Conservation (phyloP, 1,139 yeast genomes). For the Kluyveromyces marxianus region DNA sequence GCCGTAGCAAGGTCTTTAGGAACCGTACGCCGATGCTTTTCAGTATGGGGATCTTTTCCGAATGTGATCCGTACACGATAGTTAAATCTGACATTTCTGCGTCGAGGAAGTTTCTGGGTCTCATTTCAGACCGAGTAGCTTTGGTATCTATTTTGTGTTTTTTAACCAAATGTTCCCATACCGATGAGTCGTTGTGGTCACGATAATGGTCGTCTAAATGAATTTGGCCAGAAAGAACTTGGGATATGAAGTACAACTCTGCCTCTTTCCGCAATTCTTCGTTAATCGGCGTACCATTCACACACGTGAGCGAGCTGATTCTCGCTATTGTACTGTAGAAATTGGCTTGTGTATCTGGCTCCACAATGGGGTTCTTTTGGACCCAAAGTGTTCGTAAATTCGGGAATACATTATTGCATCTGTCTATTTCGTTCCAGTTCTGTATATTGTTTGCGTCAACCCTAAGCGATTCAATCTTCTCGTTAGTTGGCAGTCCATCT, state of each 20-base stretch:
- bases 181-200: neutral
- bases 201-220: conserved; percentile 21
- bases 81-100: conserved; percentile 8
- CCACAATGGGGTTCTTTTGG: conserved; percentile 46
- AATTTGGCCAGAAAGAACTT: conserved; percentile 35
- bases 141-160: conserved; percentile 12
- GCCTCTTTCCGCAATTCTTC: conserved; percentile 49
- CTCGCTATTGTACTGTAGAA: conserved; percentile 42
- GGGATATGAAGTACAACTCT: conserved; percentile 58
- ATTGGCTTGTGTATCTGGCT: conserved; percentile 34
- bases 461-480: conserved; percentile 33
- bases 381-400: conserved; percentile 40
- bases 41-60: conserved; percentile 8
- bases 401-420: conserved; percentile 33
- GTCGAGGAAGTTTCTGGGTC: neutral
- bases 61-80: conserved; percentile 8
- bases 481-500: neutral
- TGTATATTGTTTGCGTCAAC: conserved; percentile 41
- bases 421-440: conserved; percentile 46
- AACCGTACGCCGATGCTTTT: conserved; percentile 17
- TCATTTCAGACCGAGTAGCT: neutral
- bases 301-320: conserved; percentile 32
- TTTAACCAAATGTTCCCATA: conserved; percentile 14
- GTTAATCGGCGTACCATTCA: conserved; percentile 52
- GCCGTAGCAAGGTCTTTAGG: conserved; percentile 18